Percentiles rank a stretch among this genome's conserved stretches.
Evolutionary conservation across 768 basidiomycete genomes (phyloP).

Genomic region (Exidia glandulosa): DNA sequence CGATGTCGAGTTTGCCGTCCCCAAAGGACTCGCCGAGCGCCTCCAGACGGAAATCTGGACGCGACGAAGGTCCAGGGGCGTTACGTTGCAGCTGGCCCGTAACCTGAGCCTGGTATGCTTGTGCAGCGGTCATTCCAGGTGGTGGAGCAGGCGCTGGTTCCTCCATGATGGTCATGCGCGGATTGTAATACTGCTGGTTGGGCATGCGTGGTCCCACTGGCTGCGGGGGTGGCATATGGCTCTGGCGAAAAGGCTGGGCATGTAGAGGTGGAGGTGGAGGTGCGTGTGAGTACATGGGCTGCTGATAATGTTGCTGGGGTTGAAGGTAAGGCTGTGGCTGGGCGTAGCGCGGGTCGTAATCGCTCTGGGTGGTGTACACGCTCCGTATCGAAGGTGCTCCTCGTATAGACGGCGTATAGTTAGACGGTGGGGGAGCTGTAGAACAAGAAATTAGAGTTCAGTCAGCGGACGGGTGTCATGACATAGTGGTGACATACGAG

Average conservation of each 20-base stretch:
- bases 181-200: constrained; percentile 13
- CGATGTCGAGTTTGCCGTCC: background rate
- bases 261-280: constrained; percentile 21
- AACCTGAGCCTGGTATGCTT: constrained; percentile 72
- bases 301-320: constrained; percentile 28
- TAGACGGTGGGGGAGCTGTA: constrained; percentile 8
- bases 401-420: background rate
- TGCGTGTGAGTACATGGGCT: constrained; percentile 18
- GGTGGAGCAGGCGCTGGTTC: constrained; percentile 28
- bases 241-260: constrained; percentile 40
- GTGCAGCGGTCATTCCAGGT: constrained; percentile 59
- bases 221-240: constrained; percentile 26
- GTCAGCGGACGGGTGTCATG: constrained; percentile 12
- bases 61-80: background rate
- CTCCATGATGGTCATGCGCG: constrained; percentile 11
- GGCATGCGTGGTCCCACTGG: constrained; percentile 13
- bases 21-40: background rate
- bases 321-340: constrained; percentile 23
- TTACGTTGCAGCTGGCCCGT: background rate
- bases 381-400: background rate
- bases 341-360: constrained; percentile 11
- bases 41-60: background rate
- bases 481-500: constrained; percentile 8
- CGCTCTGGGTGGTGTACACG: background rate
- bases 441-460: constrained; percentile 11